Conservation (phyloP, 140 eudicot species). For the Stevia rebaudiana region DNA sequence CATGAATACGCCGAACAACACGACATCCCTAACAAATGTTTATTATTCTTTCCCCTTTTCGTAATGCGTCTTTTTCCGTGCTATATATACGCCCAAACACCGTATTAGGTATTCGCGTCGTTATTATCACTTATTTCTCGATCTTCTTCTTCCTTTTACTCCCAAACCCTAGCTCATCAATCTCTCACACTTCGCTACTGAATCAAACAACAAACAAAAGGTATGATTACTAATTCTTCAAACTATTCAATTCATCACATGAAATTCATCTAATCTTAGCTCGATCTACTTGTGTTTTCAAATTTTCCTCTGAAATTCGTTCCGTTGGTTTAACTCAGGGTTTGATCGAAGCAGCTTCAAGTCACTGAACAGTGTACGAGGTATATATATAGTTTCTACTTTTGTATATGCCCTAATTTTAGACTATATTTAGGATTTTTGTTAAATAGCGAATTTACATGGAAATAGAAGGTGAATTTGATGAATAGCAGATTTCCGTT, state of each 20-base stretch:
- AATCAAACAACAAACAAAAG: neutral
- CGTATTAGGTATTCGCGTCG: slow-evolving; percentile 18
- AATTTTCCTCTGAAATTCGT: neutral
- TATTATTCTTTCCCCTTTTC: neutral
- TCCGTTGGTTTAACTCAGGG: neutral
- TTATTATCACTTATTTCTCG: slow-evolving; percentile 16
- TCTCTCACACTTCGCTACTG: slow-evolving; percentile 14
- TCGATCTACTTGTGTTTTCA: slow-evolving; percentile 17
- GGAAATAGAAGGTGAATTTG: no score
- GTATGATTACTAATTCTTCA: slow-evolving; percentile 6
- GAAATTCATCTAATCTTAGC: neutral
- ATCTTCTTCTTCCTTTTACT: slow-evolving; percentile 13
- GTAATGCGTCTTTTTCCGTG: slow-evolving; percentile 8
- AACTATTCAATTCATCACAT: slow-evolving; percentile 5
- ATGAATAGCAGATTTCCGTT: no score
- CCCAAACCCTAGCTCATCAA: slow-evolving; percentile 21
- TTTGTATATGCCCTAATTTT: slow-evolving; percentile 14
- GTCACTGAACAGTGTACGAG: neutral
- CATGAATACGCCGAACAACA: neutral
- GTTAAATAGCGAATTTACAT: no score
- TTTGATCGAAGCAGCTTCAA: slow-evolving; percentile 23
- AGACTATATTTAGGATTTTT: neutral
- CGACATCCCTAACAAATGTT: neutral
- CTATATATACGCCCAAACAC: slow-evolving; percentile 15
- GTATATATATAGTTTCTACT: neutral